Evolutionary conservation across 495 filamentous ascomycete species (phyloP), one percentile per base, ranked within the genome.

Genomic region (Massariosphaeria phaeospora): DNA sequence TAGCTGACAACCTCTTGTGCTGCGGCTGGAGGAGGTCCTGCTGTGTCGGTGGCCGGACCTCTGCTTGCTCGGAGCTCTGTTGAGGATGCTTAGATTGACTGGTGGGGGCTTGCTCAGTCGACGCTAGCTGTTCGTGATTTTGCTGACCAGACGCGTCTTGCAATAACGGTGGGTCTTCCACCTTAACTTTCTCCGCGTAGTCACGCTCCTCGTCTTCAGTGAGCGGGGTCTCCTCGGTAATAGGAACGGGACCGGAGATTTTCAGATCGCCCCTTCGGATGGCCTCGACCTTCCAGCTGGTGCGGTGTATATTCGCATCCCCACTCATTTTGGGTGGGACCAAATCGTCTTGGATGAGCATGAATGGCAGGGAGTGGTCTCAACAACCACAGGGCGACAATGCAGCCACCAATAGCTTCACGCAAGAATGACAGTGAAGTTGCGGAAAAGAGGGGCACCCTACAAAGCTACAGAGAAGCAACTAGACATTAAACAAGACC

Each of bases 181-280:
- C 38, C 13, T 57, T 48, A 13, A 40, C 40, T 35, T 55, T 63
- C 31, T 57, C 55, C 27, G 55, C 35, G 36, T 48, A 53, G 23
- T 34, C 46, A 23, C 42, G 29, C 26, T 63, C 50, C 17, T 59
- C 61, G 20, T 59, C 61, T 0, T 63, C 57, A 26, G 24, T 61
- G 23, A 61, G 45, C 4, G 57, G 57, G 8, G 43, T 55, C 12
- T 61, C 61, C 39, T 55, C 55, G 5, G 61, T 59, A 29, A 59
- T 58, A 1, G 67, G 67, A 30, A 69, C 59, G n/a, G 67, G 67
- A 2, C 57, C 56, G 34, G 59, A 64, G 33, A 69, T 69, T 46
- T 67, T 67, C 21, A 69, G 34, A 13, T 63, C 57, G 0, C 67
- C 67, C 9, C 66, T 55, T 11, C 67, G 62, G 38, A 69, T 67